Conservation (phyloP, 2,329 filamentous ascomycete species). For the Paracoccidioides brasiliensis region DNA sequence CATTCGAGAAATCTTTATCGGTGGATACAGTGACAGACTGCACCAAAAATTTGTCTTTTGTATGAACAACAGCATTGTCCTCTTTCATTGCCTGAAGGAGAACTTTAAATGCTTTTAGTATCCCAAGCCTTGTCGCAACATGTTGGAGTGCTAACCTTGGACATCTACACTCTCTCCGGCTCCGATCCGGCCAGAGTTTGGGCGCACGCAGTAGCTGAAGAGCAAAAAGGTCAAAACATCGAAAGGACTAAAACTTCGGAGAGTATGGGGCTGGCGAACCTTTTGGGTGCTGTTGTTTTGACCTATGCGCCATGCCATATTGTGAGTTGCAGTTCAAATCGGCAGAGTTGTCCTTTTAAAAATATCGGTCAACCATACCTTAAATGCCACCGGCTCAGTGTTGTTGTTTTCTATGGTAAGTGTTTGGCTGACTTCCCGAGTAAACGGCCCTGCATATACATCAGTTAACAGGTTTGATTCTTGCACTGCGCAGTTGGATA, state of each 20-base stretch:
- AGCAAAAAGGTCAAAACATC: conserved; percentile 4
- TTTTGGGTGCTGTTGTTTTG: conserved; percentile 97
- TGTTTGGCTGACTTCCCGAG: conserved; percentile 49
- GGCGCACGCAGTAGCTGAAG: conserved; percentile 84
- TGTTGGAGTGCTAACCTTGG: conserved; percentile 47
- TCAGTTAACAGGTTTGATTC: conserved; percentile 9
- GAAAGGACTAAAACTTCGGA: background rate
- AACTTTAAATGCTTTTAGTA: conserved; percentile 40
- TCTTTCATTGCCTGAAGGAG: conserved; percentile 97
- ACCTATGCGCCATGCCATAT: conserved; percentile 44
- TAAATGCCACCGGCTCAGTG: conserved; percentile 49
- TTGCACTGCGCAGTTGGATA: conserved; percentile 6
- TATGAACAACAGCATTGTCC: conserved; percentile 50
- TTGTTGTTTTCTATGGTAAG: conserved; percentile 47
- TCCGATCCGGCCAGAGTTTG: conserved; percentile 93
- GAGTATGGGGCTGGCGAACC: conserved; percentile 48
- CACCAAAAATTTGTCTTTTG: conserved; percentile 87
- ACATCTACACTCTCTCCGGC: conserved; percentile 83
- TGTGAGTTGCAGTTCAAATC: conserved; percentile 15
- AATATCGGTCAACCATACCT: conserved; percentile 32
- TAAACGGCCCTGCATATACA: conserved; percentile 45
- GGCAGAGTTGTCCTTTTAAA: background rate
- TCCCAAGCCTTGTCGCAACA: background rate
- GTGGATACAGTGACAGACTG: conserved; percentile 75
- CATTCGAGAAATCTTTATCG: conserved; percentile 71